phyloP scores from a whole-genome alignment of 2,329 filamentous ascomycete genomes.

The Iodosphaeria phyllophila region DNA sequence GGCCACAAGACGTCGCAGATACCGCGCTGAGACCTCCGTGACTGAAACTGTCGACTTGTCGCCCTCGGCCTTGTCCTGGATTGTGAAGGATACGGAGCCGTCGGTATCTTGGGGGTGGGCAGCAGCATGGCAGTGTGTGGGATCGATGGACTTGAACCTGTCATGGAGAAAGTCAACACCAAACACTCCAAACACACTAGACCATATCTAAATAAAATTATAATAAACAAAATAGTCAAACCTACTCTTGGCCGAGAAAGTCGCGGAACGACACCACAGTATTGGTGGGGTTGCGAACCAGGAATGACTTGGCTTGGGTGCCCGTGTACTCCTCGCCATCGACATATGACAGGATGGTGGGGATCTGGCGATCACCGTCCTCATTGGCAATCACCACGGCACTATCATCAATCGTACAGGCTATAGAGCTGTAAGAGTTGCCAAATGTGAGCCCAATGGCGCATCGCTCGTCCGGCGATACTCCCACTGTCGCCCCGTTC shows the following conservation, averaged over 20 bases:
- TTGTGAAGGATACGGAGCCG: conserved; percentile 58
- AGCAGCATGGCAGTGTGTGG: conserved; percentile 82
- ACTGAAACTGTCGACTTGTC: conserved; percentile 54
- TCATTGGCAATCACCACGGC: conserved; percentile 97
- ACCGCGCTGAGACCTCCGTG: conserved; percentile 67
- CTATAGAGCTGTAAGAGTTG: conserved; percentile 97
- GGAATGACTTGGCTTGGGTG: conserved; percentile 82
- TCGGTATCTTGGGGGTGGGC: conserved; percentile 68
- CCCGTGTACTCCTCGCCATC: conserved; percentile 95
- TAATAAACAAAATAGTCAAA: no score
- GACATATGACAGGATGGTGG: conserved; percentile 83
- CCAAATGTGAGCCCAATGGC: conserved; percentile 95
- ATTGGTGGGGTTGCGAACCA: conserved; percentile 82
- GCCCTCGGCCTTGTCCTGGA: conserved; percentile 55
- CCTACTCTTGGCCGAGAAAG: conserved; percentile 82
- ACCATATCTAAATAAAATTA: no score
- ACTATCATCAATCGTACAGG: conserved; percentile 82
- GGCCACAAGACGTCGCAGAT: conserved; percentile 60
- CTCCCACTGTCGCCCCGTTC: conserved; percentile 20
- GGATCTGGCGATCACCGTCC: conserved; percentile 97
- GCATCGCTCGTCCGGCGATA: conserved; percentile 37
- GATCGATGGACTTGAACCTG: conserved; percentile 88
- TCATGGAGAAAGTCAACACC: conserved; percentile 2
- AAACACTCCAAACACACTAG: no score
- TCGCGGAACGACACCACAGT: conserved; percentile 93